phyloP scores from a whole-genome alignment of 1,139 yeast species.

The Nadsonia commutata region DNA sequence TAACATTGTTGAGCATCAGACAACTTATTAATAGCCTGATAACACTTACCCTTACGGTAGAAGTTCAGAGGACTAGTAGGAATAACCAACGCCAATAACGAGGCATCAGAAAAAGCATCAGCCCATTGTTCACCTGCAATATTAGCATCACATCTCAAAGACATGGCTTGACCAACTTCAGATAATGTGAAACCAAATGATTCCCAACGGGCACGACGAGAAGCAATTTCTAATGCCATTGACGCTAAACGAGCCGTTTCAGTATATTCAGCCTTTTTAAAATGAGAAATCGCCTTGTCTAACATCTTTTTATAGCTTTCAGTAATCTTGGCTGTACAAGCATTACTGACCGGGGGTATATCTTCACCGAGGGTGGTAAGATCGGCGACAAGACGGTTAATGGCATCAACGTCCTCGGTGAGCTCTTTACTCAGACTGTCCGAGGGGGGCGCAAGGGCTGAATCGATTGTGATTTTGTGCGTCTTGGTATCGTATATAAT shows the following conservation, averaged over 20 bases:
- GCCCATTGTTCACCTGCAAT: conserved; percentile 48
- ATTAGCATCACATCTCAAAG: conserved; percentile 74
- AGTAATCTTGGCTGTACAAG: conserved; percentile 29
- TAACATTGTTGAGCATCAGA: conserved; percentile 62
- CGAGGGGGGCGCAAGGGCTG: background rate
- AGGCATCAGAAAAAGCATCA: conserved; percentile 72
- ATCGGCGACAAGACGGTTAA: conserved; percentile 49
- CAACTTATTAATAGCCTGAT: conserved; percentile 52
- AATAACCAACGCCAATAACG: conserved; percentile 53
- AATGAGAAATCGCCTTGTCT: conserved; percentile 52
- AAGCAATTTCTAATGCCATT: conserved; percentile 70
- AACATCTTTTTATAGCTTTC: conserved; percentile 60
- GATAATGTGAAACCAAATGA: conserved; percentile 66
- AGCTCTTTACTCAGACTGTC: conserved; percentile 24
- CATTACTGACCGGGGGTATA: conserved; percentile 50
- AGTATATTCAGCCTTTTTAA: conserved; percentile 43
- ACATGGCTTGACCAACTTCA: conserved; percentile 57
- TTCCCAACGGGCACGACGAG: conserved; percentile 76
- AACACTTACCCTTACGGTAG: conserved; percentile 67
- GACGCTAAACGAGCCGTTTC: conserved; percentile 66
- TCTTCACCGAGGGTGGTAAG: conserved; percentile 47
- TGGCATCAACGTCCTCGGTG: conserved; percentile 39
- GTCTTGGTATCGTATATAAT: background rate
- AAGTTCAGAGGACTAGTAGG: conserved; percentile 60
- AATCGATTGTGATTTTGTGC: background rate